Percentiles rank a stretch among this genome's conserved stretches.
These are phyloP conservation scores for Pharnaceum exiguum DNA, from an alignment of 148 eudicot genomes.

Conservation along the genomic window DNA sequence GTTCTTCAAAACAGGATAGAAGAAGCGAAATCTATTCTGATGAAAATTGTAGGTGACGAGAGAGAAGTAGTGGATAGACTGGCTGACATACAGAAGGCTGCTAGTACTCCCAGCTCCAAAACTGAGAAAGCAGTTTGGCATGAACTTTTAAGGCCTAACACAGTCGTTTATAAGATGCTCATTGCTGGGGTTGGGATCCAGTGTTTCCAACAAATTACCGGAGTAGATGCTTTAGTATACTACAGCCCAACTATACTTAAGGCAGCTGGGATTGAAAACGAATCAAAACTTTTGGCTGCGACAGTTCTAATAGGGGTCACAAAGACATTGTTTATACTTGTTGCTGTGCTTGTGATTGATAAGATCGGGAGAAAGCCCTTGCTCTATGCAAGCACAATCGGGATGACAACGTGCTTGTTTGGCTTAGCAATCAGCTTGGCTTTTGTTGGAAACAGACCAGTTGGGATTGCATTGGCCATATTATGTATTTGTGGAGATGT, in stretches of 20 bases:
- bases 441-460: conserved; percentile 25
- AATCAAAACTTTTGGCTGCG: conserved; percentile 57
- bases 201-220: conserved; percentile 59
- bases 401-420: conserved; percentile 62
- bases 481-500: conserved; percentile 54
- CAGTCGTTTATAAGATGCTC: conserved; percentile 48
- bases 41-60: conserved; percentile 47
- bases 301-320: conserved; percentile 62
- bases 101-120: conserved; percentile 22
- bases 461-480: conserved; percentile 31
- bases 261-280: conserved; percentile 42
- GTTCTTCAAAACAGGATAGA: conserved; percentile 56
- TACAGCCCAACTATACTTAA: conserved; percentile 59
- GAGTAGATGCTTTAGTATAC: conserved; percentile 61
- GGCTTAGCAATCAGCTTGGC: conserved; percentile 30
- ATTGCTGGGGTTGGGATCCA: conserved; percentile 56
- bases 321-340: conserved; percentile 45
- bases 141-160: conserved; percentile 48
- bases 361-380: conserved; percentile 62
- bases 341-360: conserved; percentile 50
- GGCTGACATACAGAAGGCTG: conserved; percentile 66
- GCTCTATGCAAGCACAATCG: conserved; percentile 57
- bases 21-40: conserved; percentile 56
- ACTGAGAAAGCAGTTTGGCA: conserved; percentile 47
- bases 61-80: conserved; percentile 70